Evolutionary conservation across 208 protist species (phyloP).

Genomic region (Acanthamoeba triangularis): DNA sequence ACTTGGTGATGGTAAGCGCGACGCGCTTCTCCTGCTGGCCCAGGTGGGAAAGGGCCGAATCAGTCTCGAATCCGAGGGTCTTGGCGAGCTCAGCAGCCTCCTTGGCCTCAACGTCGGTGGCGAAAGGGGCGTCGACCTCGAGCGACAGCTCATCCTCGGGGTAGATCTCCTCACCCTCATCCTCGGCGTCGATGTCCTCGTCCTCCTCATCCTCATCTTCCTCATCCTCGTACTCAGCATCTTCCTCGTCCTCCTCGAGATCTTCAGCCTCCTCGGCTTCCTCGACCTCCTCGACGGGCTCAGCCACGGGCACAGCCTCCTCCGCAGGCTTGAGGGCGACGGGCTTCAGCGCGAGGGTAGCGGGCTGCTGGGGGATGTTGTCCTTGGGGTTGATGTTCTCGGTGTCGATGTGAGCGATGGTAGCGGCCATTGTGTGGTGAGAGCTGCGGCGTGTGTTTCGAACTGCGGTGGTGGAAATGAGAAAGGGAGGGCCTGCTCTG

Average conservation of each 20-base stretch:
- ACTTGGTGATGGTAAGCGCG: conserved; percentile 6
- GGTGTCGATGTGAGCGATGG: background rate
- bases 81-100: conserved; percentile 65
- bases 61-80: conserved; percentile 44
- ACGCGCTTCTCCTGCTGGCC: conserved; percentile 61
- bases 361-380: conserved; percentile 32
- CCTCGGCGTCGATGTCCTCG: conserved; percentile 13
- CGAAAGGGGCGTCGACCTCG: conserved; percentile 42
- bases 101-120: conserved; percentile 40
- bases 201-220: conserved; percentile 43
- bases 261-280: conserved; percentile 24
- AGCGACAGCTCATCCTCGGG: conserved; percentile 59
- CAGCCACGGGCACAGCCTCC: background rate
- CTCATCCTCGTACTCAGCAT: conserved; percentile 34
- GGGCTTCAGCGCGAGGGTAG: background rate
- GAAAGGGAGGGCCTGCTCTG: background rate
- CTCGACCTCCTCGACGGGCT: conserved; percentile 24
- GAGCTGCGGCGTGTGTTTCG: background rate
- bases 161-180: conserved; percentile 42
- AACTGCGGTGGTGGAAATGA: background rate
- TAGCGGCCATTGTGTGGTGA: conserved; percentile 1
- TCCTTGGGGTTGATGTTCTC: conserved; percentile 68
- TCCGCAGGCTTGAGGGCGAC: conserved; percentile 12
- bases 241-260: conserved; percentile 57
- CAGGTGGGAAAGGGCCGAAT: conserved; percentile 2